Base-by-base conservation (phyloP, 1,284 basidiomycete genomes). In the Boletus subluridellus region DNA sequence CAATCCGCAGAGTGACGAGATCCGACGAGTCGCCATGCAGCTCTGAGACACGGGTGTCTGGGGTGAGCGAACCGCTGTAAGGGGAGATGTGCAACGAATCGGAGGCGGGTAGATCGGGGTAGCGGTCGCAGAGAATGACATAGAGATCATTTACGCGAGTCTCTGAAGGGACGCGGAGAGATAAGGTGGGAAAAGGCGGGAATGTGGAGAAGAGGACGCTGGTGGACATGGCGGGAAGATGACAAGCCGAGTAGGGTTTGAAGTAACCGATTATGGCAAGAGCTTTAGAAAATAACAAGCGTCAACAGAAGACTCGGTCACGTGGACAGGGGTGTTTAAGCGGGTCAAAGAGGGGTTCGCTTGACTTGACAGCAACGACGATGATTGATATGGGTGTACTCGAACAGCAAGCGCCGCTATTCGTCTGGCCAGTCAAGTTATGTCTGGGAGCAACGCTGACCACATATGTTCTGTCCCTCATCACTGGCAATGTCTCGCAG, bases 401-500 rank as follows among this genome's bases (percentile, higher is more conserved):
- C 48, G n/a, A 51, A 24, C 51, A 69, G 38, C 53, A 62, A 60
- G 58, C 73, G 3, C 74, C 76, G 11, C 68, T 77, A 5, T 76
- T 83, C 44, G 70, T 76, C 46, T 89, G 85, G 84, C 87, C 88
- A 21, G 74, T 82, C 49, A 81, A 85, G 65, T 81, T 89, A 66
- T 88, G 85, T 63, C 57, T 80, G 0, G 78, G 77, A 42, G 72
- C 74, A 0, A 83, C 83, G 0, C 60, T 70, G 6, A 69, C 69
- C 1, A 80, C 82, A 10, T 91, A 82, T 66, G 63, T 88, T 10
- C 67, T 82, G 5, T 88, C 86, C 9, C 50, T 90, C 26, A 55
- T 90, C 34, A 93, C 89, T 0, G 81, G 84, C 35, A 95, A 95
- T 67, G 89, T 92, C 49, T 91, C 88, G 8, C 92, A 94, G 74